phyloP scores from a whole-genome alignment of 108 stramenopile genomes.

The Cylindrotheca fusiformis region DNA sequence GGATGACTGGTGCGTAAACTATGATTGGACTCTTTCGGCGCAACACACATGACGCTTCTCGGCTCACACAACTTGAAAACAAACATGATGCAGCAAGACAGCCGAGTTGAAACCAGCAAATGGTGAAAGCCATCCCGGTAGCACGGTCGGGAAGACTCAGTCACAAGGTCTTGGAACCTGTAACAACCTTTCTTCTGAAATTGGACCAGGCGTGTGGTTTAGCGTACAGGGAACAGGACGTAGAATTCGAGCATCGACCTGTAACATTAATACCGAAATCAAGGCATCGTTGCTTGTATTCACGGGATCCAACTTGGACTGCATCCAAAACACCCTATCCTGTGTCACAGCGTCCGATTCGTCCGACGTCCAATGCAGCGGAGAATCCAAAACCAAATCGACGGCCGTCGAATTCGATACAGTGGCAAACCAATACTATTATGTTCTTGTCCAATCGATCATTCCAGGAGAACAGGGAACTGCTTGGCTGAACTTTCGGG shows the following conservation, averaged over 20 bases:
- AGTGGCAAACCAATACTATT: slow-evolving; percentile 9
- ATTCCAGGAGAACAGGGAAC: slow-evolving; percentile 12
- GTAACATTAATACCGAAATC: slow-evolving; percentile 26
- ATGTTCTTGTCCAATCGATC: slow-evolving; percentile 17
- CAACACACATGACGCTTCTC: too few species aligned
- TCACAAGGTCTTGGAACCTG: background rate
- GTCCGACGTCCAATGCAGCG: slow-evolving; percentile 23
- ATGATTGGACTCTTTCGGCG: too few species aligned
- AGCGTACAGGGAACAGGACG: slow-evolving; percentile 31
- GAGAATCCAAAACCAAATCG: slow-evolving; percentile 22
- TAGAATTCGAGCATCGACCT: slow-evolving; percentile 21
- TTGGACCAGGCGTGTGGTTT: slow-evolving; percentile 32
- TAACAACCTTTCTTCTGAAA: background rate
- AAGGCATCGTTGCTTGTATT: slow-evolving; percentile 31
- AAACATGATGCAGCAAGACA: too few species aligned
- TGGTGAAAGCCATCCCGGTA: background rate
- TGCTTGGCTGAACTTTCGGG: slow-evolving; percentile 25
- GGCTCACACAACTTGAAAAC: too few species aligned
- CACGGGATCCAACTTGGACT: slow-evolving; percentile 16
- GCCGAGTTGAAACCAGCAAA: too few species aligned
- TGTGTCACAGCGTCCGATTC: slow-evolving; percentile 21
- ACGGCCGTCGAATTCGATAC: slow-evolving; percentile 22
- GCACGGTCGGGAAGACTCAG: background rate
- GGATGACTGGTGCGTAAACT: too few species aligned
- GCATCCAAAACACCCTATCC: background rate